Percentiles rank a stretch among this genome's conserved stretches.
phyloP scores from a whole-genome alignment of 1,139 yeast genomes.

The Entelexis paramagnoliae region DNA sequence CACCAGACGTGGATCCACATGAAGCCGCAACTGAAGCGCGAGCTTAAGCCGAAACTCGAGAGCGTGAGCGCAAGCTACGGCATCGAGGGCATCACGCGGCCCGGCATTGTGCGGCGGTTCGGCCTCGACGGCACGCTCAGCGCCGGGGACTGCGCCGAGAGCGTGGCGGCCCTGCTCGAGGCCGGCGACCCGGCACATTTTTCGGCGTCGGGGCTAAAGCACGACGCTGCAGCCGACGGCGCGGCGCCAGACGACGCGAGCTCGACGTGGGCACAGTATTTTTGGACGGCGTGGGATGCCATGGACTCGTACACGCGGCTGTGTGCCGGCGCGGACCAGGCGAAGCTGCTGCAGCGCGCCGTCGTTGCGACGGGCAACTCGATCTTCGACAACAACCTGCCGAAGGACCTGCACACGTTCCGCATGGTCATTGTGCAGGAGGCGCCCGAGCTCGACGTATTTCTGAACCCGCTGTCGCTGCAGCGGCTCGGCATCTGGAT shows the following conservation, averaged over 20 bases:
- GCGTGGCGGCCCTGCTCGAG: slow-evolving; percentile 75
- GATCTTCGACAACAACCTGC: slow-evolving; percentile 65
- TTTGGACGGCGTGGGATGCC: slow-evolving; percentile 96
- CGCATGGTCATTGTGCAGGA: slow-evolving; percentile 82
- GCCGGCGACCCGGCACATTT: slow-evolving; percentile 23
- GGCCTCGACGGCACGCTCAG: slow-evolving; percentile 82
- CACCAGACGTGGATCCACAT: slow-evolving; percentile 89
- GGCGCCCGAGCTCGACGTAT: slow-evolving; percentile 70
- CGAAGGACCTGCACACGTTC: slow-evolving; percentile 70
- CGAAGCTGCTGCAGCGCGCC: slow-evolving; percentile 73
- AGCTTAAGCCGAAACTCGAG: slow-evolving; percentile 56
- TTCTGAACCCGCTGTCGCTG: slow-evolving; percentile 76
- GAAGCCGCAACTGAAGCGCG: slow-evolving; percentile 69
- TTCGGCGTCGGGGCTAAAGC: not conserved
- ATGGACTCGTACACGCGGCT: slow-evolving; percentile 47
- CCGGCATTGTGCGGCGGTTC: slow-evolving; percentile 75
- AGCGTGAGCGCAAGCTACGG: slow-evolving; percentile 69
- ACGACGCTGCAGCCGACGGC: not conserved
- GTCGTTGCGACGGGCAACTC: slow-evolving; percentile 85
- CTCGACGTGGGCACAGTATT: slow-evolving; percentile 65
- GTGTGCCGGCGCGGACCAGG: slow-evolving; percentile 62
- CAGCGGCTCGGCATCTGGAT: slow-evolving; percentile 84
- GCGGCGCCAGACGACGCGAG: not conserved
- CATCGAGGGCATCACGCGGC: slow-evolving; percentile 69
- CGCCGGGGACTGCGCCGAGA: slow-evolving; percentile 89